Conservation (phyloP, 257 asterid species). For the Petunia axillaris region DNA sequence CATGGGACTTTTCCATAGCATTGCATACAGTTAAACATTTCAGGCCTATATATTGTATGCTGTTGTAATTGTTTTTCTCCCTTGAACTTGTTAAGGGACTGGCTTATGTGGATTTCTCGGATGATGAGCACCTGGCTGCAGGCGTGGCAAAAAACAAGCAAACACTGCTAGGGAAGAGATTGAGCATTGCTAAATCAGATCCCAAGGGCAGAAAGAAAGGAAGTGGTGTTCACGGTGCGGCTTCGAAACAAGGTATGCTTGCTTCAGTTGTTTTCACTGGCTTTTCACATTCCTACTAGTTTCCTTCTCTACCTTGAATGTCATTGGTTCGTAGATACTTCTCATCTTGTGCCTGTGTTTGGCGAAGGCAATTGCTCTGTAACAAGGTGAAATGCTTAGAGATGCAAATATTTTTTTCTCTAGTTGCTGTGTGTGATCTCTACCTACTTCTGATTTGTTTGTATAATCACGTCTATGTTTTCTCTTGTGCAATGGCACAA, state of each 20-base stretch:
- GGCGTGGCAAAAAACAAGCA: slow-evolving; percentile 78
- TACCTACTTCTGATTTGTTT: background rate
- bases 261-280: slow-evolving; percentile 10
- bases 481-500: background rate
- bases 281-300: background rate
- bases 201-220: slow-evolving; percentile 67
- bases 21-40: background rate
- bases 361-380: background rate
- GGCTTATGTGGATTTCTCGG: slow-evolving; percentile 90
- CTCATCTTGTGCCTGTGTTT: background rate
- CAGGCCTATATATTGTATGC: background rate
- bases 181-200: slow-evolving; percentile 75
- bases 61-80: slow-evolving; percentile 20
- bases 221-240: slow-evolving; percentile 37
- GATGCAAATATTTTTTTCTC: background rate
- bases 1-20: background rate
- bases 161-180: slow-evolving; percentile 60
- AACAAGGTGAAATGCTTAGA: background rate
- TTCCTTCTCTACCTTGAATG: background rate
- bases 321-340: slow-evolving; percentile 12
- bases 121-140: slow-evolving; percentile 76
- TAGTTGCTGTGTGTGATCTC: background rate
- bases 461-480: background rate
- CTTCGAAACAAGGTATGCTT: slow-evolving; percentile 48
- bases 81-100: slow-evolving; percentile 59